Conservation (phyloP, 257 asterid genomes). For the Jaltomata sinuosa region DNA sequence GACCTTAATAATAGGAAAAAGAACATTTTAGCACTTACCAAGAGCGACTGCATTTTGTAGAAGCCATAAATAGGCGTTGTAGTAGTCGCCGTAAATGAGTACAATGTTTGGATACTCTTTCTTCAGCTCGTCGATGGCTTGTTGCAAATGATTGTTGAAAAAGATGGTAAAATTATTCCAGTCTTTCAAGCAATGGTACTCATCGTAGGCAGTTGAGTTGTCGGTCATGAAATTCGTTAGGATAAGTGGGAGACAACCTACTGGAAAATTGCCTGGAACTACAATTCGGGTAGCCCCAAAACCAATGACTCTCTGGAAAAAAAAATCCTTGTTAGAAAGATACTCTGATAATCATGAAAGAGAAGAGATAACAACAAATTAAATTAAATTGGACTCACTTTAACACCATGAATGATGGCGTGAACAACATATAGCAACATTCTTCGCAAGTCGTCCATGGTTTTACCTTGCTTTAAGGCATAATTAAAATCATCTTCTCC, state of each 20-base stretch:
- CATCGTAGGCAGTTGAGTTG: neutral
- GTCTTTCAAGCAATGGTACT: neutral
- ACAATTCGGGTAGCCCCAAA: too few relatives aligned
- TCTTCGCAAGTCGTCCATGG: neutral
- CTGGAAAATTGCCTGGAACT: too few relatives aligned
- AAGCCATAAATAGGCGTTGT: conserved; percentile 1
- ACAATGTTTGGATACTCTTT: too few relatives aligned
- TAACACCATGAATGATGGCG: neutral
- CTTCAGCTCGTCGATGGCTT: too few relatives aligned
- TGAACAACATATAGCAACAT: neutral
- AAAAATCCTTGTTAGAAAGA: neutral
- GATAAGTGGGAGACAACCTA: too few relatives aligned
- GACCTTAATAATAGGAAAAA: neutral
- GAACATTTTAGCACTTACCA: neutral
- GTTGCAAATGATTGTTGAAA: too few relatives aligned
- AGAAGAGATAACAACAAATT: too few relatives aligned
- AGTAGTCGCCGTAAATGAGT: conserved; percentile 3
- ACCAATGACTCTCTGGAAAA: neutral
- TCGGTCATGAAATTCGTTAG: neutral
- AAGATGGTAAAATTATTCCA: neutral
- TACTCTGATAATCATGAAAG: neutral
- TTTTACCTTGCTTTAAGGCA: neutral
- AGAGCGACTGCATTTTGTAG: neutral
- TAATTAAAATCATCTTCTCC: conserved; percentile 20
- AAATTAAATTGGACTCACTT: neutral